phyloP scores from a whole-genome alignment of 495 filamentous ascomycete species.

The Aspergillus taichungensis region DNA sequence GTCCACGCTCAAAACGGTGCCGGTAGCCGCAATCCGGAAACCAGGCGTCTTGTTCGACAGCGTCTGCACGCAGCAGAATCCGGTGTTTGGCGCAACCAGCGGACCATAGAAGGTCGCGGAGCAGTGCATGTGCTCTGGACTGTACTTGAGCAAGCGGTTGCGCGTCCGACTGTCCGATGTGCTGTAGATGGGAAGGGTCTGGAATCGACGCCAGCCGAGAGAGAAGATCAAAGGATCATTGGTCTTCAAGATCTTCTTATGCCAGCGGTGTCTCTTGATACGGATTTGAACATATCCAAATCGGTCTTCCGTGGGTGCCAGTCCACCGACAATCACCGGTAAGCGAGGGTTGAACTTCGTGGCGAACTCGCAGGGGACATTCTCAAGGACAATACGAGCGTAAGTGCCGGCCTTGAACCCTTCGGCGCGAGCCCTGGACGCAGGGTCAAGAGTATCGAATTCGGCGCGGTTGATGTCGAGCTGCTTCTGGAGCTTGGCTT shows the following conservation, averaged over 20 bases:
- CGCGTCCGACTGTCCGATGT: conserved; percentile 87
- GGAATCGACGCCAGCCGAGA: conserved; percentile 94
- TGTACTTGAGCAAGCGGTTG: conserved; percentile 97
- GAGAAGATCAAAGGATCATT: conserved; percentile 97
- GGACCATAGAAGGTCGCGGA: conserved; percentile 93
- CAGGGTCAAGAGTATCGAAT: conserved; percentile 75
- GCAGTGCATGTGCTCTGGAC: conserved; percentile 97
- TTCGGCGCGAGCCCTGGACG: conserved; percentile 71
- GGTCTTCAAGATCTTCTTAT: conserved; percentile 97
- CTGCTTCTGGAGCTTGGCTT: conserved; percentile 89
- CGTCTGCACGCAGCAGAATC: conserved; percentile 87
- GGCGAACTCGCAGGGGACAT: conserved; percentile 86
- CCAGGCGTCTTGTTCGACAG: conserved; percentile 82
- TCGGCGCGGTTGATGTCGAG: conserved; percentile 89
- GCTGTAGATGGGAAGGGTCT: conserved; percentile 84
- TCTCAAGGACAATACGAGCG: conserved; percentile 77
- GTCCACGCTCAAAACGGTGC: conserved; percentile 86
- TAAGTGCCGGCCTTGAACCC: conserved; percentile 92
- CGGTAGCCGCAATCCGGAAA: conserved; percentile 90
- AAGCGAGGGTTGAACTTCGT: conserved; percentile 75
- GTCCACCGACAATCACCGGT: conserved; percentile 82
- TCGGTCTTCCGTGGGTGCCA: conserved; percentile 85
- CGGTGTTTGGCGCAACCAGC: conserved; percentile 87
- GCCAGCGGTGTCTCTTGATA: conserved; percentile 96
- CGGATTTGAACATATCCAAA: conserved; percentile 92